Conservation (phyloP, 345 rosid genomes). For the Excoecaria agallocha region DNA sequence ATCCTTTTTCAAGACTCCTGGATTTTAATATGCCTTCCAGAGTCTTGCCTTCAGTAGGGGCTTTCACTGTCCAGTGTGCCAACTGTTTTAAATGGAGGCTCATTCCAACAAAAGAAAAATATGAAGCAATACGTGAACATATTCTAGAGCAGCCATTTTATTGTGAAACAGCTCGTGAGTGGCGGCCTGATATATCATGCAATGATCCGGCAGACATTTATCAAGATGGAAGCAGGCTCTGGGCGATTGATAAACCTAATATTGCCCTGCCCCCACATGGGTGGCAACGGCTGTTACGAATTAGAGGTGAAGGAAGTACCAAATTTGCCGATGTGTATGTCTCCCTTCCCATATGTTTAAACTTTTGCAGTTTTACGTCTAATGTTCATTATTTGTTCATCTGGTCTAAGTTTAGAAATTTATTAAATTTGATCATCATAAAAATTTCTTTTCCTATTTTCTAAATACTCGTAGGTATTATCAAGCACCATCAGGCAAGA, state of each 20-base stretch:
- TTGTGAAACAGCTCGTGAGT: slow-evolving; percentile 64
- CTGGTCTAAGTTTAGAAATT: background rate
- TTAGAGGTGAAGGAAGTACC: slow-evolving; percentile 83
- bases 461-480: slow-evolving; percentile 59
- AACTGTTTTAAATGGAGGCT: slow-evolving; percentile 91
- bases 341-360: slow-evolving; percentile 9
- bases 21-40: slow-evolving; percentile 33
- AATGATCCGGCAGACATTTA: slow-evolving; percentile 75
- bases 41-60: slow-evolving; percentile 69
- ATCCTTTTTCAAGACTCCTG: slow-evolving; percentile 19
- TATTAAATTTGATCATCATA: too few relatives aligned
- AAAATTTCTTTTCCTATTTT: background rate
- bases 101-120: slow-evolving; percentile 77
- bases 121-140: slow-evolving; percentile 87
- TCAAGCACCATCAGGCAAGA: slow-evolving; percentile 82
- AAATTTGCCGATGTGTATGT: slow-evolving; percentile 93
- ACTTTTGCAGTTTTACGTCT: background rate
- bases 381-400: background rate
- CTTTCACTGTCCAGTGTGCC: slow-evolving; percentile 88
- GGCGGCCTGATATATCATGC: slow-evolving; percentile 78
- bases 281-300: slow-evolving; percentile 75
- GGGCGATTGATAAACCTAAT: slow-evolving; percentile 95
- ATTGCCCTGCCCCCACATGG: slow-evolving; percentile 89
- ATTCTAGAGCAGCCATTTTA: slow-evolving; percentile 68
- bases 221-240: slow-evolving; percentile 84